Base-by-base conservation (phyloP, 2,329 filamentous ascomycete species). In the Aspergillus viridinutans region DNA sequence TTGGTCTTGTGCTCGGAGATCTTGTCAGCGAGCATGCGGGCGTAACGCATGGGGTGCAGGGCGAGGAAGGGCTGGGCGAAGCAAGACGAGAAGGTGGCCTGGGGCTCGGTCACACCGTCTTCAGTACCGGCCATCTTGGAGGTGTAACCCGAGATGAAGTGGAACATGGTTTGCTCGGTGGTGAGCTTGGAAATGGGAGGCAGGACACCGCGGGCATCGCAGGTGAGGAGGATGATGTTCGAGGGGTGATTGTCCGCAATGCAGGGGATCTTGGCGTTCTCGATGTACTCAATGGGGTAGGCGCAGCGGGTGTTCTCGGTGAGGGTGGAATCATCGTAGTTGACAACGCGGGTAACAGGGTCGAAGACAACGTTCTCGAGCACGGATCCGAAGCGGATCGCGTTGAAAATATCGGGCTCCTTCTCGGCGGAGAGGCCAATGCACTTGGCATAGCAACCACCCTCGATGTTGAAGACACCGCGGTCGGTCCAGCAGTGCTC, bases 41-140 rank as follows among this genome's bases (percentile, higher is more conserved):
- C 94, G 80, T 99, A 99, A 77, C 90, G 89, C 94, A 99, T 99
- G 69, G 94, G 94, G 84, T 99, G 94, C 58, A 99, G 88, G 45
- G 94, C 94, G 70, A 99, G 83, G 91, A 99, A 99, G 61, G 94
- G 94, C 81, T 99, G 94, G 56, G 94, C 94, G 80, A 99, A 99
- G 86, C 94, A 99, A 53, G 92, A 95, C 26, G 92, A 97, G 87
- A 99, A 99, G 71, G 94, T 99, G 25, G 94, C 94, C 80, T 97
- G 91, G 64, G 94, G 94, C 81, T 99, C 94, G 9, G 90, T 95
- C 64, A 99, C 87, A 72, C 94, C 94, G 65, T 97, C 91, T 81
- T 99, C 94, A 35, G 94, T 99, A 72, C 94, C 94, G 64, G 94
- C 94, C 94, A 99, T 99, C 88, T 99, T 99, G 74, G 93, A 97